Evolutionary conservation across 139 green algal species (phyloP).

Genomic region (Astrephomene gubernaculifera): DNA sequence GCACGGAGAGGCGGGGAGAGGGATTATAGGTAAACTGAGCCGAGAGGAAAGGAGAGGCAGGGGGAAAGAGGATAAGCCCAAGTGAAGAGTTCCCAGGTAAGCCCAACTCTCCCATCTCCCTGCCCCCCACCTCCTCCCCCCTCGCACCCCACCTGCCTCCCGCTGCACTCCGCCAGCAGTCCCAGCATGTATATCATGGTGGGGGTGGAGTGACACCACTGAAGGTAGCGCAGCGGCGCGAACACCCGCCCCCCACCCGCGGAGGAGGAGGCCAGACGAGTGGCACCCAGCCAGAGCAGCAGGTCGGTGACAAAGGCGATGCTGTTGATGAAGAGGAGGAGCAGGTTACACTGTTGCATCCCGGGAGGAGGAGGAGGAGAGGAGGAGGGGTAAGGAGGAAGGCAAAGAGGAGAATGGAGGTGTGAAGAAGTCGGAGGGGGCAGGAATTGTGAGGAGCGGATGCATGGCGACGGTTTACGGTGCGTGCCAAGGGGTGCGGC

Average conservation of each 20-base stretch:
- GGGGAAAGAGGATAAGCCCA: no score
- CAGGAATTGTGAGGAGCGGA: background rate
- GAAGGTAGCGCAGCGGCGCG: constrained; percentile 62
- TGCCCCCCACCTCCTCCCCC: background rate
- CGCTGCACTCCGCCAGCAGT: constrained; percentile 39
- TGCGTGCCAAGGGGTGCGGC: no score
- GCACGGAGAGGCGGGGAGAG: no score
- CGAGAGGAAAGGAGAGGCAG: no score
- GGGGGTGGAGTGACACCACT: constrained; percentile 64
- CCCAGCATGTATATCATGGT: constrained; percentile 64
- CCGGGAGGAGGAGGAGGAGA: background rate
- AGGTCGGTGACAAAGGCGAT: constrained; percentile 58
- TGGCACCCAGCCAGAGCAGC: constrained; percentile 38
- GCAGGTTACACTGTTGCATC: constrained; percentile 60
- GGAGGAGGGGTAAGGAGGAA: background rate
- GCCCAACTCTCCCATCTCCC: no score
- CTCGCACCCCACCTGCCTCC: constrained; percentile 8
- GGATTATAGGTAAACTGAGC: no score
- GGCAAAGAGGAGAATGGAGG: background rate
- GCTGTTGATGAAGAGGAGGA: constrained; percentile 58
- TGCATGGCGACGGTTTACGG: background rate
- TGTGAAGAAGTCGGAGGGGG: background rate
- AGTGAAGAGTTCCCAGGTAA: no score
- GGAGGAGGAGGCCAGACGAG: constrained; percentile 6
- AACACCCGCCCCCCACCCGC: constrained; percentile 34